phyloP scores from a whole-genome alignment of 148 eudicot species.

The Nepenthes gracilis region DNA sequence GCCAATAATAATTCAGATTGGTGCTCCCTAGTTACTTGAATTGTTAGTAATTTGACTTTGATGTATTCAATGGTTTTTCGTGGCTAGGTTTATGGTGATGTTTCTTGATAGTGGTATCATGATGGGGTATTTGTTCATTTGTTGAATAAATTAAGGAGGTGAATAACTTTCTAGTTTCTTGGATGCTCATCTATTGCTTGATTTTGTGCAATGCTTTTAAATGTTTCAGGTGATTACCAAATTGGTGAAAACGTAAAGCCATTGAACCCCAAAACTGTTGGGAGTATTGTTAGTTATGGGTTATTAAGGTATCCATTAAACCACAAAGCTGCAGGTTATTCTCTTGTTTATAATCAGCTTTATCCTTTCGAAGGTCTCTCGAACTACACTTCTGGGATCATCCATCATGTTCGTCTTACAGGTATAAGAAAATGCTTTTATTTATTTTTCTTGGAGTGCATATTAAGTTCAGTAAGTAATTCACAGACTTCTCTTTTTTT shows the following conservation, averaged over 20 bases:
- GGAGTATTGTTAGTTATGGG: slow-evolving; percentile 70
- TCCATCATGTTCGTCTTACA: slow-evolving; percentile 84
- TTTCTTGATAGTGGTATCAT: too few species aligned
- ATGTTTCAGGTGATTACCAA: slow-evolving; percentile 70
- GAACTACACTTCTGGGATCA: slow-evolving; percentile 96
- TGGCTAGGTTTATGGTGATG: too few species aligned
- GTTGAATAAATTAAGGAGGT: too few species aligned
- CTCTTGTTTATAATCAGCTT: slow-evolving; percentile 72
- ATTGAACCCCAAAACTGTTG: slow-evolving; percentile 46
- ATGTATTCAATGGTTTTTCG: too few species aligned
- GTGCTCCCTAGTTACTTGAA: too few species aligned
- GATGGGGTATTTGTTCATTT: neutral
- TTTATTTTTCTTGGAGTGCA: neutral
- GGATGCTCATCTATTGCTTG: too few species aligned
- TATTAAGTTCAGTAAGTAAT: neutral
- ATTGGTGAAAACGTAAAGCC: slow-evolving; percentile 67
- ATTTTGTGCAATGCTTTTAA: neutral
- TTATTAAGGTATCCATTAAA: slow-evolving; percentile 20
- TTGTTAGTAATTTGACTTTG: too few species aligned
- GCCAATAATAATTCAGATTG: too few species aligned
- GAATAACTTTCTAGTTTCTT: too few species aligned
- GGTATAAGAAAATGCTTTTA: slow-evolving; percentile 22
- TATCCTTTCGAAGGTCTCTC: slow-evolving; percentile 87
- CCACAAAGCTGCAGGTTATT: slow-evolving; percentile 49
- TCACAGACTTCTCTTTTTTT: too few species aligned